Evolutionary conservation across 1,139 yeast species (phyloP).

Genomic region (Nakaseomyces bracarensis): DNA sequence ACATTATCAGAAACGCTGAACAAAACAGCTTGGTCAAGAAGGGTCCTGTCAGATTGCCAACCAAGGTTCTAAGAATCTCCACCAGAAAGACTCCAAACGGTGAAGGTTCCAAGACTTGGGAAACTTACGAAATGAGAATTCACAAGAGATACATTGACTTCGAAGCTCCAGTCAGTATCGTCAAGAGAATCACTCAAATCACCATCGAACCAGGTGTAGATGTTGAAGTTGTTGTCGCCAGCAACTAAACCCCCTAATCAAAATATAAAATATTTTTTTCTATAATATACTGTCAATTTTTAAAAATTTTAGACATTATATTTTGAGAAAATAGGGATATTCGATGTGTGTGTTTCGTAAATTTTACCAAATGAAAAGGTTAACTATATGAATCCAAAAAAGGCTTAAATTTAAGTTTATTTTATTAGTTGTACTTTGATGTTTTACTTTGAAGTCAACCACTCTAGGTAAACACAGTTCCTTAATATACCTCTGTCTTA

Average conservation of each 20-base stretch:
- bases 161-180: conserved; percentile 91
- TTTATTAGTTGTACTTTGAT: background rate
- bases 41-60: conserved; percentile 99
- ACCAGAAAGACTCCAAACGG: conserved; percentile 99
- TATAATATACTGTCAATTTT: background rate
- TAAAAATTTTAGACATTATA: too few relatives aligned
- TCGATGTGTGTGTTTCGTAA: background rate
- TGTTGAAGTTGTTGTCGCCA: conserved; percentile 45
- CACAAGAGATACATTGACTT: conserved; percentile 99
- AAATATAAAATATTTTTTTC: conserved; percentile 1
- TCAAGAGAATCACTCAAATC: conserved; percentile 92
- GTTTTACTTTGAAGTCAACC: conserved; percentile 18
- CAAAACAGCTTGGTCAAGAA: conserved; percentile 75
- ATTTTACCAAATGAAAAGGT: too few relatives aligned
- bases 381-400: too few relatives aligned
- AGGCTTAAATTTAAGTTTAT: too few relatives aligned
- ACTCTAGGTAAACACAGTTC: conserved; percentile 35
- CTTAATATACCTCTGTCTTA: conserved; percentile 33
- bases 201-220: conserved; percentile 78
- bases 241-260: conserved; percentile 18
- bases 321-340: background rate
- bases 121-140: conserved; percentile 98
- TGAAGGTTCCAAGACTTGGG: conserved; percentile 99
- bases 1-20: conserved; percentile 84
- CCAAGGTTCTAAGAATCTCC: conserved; percentile 95